A percentile compares a stretch with the other conserved stretches of the same genome.
Evolutionary conservation across 73 alveolate species (phyloP).

Genomic region (Breviolum minutum): DNA sequence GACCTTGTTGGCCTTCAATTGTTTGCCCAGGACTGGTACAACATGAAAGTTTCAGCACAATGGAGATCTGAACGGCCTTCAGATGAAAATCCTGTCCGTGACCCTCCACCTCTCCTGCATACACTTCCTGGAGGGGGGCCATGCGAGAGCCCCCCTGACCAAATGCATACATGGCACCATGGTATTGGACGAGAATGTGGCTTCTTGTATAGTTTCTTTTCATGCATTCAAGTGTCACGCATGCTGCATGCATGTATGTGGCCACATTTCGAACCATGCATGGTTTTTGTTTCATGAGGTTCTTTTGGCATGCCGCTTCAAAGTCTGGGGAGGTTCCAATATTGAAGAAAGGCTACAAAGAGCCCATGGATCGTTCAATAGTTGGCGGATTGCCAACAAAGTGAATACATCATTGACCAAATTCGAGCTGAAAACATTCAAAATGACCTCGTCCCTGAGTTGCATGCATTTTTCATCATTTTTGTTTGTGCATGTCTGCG

Average conservation of each 20-base stretch:
- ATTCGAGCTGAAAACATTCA: constrained; percentile 36
- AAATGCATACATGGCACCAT: constrained; percentile 40
- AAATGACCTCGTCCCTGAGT: not conserved
- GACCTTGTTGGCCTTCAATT: not conserved
- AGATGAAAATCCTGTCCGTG: not conserved
- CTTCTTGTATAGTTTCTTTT: not conserved
- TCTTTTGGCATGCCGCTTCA: not conserved
- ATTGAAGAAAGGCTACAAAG: not conserved
- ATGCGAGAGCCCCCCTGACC: not conserved
- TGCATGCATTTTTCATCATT: too few species aligned
- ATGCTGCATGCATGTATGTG: not conserved
- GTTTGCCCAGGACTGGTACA: not conserved
- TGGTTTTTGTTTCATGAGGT: not conserved
- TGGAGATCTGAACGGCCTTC: constrained; percentile 3
- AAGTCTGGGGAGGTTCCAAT: not conserved
- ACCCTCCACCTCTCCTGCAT: too few species aligned
- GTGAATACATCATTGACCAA: not conserved
- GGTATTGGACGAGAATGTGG: not conserved
- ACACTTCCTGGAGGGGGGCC: not conserved
- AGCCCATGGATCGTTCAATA: not conserved
- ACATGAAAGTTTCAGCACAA: not conserved
- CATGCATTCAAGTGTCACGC: not conserved
- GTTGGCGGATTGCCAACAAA: not conserved
- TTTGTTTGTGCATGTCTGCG: too few species aligned
- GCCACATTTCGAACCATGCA: not conserved